Conservation (phyloP, 2,329 filamentous ascomycete genomes). For the Cucurbitaria berberidis region DNA sequence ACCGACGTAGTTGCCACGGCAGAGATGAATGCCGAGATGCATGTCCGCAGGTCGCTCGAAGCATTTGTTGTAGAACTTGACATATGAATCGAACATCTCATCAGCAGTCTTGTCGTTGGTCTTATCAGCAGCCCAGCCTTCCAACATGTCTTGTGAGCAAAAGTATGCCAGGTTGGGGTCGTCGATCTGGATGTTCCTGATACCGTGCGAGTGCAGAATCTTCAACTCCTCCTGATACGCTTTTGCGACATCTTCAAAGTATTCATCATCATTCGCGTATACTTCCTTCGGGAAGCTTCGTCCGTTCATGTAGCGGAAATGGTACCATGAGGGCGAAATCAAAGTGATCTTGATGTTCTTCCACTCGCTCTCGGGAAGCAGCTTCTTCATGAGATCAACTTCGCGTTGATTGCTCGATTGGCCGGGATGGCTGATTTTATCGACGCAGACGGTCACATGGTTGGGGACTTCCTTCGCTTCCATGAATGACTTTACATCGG, state of each 20-base stretch:
- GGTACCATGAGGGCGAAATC: conserved; percentile 72
- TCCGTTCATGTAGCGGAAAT: conserved; percentile 66
- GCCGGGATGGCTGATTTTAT: conserved; percentile 64
- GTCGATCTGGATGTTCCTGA: conserved; percentile 58
- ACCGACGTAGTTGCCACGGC: conserved; percentile 60
- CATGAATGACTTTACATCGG: conserved; percentile 67
- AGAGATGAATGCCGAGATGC: conserved; percentile 79
- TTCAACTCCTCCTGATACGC: conserved; percentile 56
- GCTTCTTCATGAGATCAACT: conserved; percentile 64
- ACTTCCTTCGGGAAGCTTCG: conserved; percentile 54
- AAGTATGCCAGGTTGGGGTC: conserved; percentile 57
- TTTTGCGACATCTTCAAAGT: conserved; percentile 55
- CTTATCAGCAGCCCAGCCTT: conserved; percentile 61
- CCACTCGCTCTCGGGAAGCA: conserved; percentile 65
- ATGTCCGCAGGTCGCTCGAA: conserved; percentile 69
- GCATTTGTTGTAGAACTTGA: conserved; percentile 76
- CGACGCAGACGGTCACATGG: conserved; percentile 62
- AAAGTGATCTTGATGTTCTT: conserved; percentile 73
- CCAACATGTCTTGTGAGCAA: conserved; percentile 47
- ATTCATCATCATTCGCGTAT: conserved; percentile 55
- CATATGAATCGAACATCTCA: conserved; percentile 76
- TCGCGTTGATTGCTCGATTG: conserved; percentile 63
- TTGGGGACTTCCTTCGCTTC: conserved; percentile 62
- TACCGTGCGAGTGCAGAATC: conserved; percentile 53
- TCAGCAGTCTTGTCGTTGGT: conserved; percentile 72